Evolutionary conservation across 2,329 filamentous ascomycete genomes (phyloP), one percentile per base, ranked within the genome.

Genomic region (Aphanocladium album): DNA sequence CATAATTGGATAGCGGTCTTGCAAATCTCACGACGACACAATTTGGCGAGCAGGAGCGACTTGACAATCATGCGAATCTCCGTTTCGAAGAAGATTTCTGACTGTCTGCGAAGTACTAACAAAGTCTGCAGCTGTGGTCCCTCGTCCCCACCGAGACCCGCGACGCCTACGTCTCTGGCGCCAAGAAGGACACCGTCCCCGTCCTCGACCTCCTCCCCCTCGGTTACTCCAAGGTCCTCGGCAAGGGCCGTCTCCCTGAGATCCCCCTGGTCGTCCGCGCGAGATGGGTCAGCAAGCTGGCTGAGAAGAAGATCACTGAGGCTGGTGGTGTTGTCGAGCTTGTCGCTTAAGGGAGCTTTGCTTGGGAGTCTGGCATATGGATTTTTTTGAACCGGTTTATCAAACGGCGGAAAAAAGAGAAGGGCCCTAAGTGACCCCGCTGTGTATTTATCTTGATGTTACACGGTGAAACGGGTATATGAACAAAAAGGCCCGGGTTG

Each of bases 241-340:
- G 95, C 79, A 99, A 99, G 88, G 95, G 95, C 80, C 89, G 93
- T 76, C 84, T 98, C 73, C 93, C 95, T 74, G 84, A 93, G 75
- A 86, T 98, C 74, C 95, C 95, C 70, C 80, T 99, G 73, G 91
- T 99, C 74, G 93, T 99, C 70, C 91, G 91, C 76, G 93, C 95
- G 71, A 85, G 95, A 78, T 98, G 92, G 84, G 90, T 99, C 81
- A 92, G 88, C 85, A 89, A 90, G 78, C 88, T 96, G 79, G 95
- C 95, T 70, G 95, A 99, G 89, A 85, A 91, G 83, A 99, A 99
- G 90, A 97, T 99, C 82, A 96, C 90, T 78, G 91, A 95, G 80
- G 93, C 93, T 74, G 95, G 95, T 79, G 93, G 93, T 81, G 90
- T 96, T 74, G 84, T 96, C 74, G 91, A 97, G 86, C 86, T 97